Conservation (phyloP, 1,284 basidiomycete species). For the Somion occarium region DNA sequence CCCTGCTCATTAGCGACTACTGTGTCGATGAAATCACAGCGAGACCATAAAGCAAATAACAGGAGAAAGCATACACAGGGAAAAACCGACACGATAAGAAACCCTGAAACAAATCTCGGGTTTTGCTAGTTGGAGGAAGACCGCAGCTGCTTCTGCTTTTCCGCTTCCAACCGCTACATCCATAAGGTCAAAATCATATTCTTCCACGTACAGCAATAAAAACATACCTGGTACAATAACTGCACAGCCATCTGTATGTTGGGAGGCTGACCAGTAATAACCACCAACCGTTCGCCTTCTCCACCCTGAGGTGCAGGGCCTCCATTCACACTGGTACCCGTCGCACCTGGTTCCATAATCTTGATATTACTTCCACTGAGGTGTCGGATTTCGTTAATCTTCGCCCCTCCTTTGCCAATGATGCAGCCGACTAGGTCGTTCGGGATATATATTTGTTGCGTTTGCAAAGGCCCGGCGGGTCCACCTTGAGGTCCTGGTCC, state of each 20-base stretch:
- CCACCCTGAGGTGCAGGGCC: constrained; percentile 66
- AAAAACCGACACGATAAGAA: not conserved
- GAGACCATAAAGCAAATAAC: not conserved
- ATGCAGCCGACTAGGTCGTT: constrained; percentile 98
- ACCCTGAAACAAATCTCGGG: not conserved
- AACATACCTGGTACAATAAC: constrained; percentile 83
- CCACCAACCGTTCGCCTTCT: constrained; percentile 86
- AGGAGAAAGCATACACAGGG: not conserved
- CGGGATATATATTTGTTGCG: constrained; percentile 98
- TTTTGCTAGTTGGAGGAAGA: constrained; percentile 19
- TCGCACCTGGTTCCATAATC: constrained; percentile 97
- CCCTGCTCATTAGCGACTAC: not conserved
- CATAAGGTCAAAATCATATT: not conserved
- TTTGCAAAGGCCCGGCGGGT: constrained; percentile 69
- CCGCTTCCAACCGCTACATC: constrained; percentile 78
- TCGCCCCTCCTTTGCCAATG: constrained; percentile 97
- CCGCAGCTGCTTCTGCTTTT: constrained; percentile 79
- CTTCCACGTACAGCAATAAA: constrained; percentile 6
- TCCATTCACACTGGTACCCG: constrained; percentile 58
- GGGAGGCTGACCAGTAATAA: constrained; percentile 89
- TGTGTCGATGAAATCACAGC: not conserved
- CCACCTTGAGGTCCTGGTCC: constrained; percentile 21
- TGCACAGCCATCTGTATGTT: constrained; percentile 98
- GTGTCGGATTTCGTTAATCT: constrained; percentile 98
- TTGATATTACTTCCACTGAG: constrained; percentile 95